These are phyloP conservation scores for Theobroma grandiflorum DNA, from an alignment of 441 rosid species.

Conservation along the genomic window DNA sequence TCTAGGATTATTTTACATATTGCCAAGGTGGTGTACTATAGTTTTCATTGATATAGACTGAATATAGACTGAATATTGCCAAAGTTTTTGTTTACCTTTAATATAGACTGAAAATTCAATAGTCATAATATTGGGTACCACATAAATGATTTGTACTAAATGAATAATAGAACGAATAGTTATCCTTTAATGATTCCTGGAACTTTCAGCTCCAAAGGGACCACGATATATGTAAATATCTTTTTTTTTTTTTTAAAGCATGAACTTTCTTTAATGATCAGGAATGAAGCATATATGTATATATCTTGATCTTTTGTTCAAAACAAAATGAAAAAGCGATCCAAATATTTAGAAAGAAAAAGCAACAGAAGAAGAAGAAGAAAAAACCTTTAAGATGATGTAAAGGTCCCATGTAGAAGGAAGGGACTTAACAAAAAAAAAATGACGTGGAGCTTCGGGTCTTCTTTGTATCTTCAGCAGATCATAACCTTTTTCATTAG, in stretches of 20 bases:
- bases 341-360: neutral
- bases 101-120: neutral
- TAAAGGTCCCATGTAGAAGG: conserved; percentile 19
- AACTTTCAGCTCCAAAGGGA: conserved; percentile 45
- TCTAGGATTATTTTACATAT: conserved; percentile 4
- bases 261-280: too few species aligned
- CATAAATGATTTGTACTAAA: conserved; percentile 23
- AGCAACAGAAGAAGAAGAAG: conserved; percentile 2
- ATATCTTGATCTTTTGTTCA: conserved; percentile 15
- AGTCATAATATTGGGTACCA: conserved; percentile 16
- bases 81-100: neutral
- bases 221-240: conserved; percentile 24
- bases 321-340: conserved; percentile 9
- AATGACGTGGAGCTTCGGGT: conserved; percentile 32
- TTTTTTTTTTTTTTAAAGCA: neutral
- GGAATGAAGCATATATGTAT: neutral
- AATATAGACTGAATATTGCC: too few species aligned
- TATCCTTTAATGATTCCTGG: conserved; percentile 9
- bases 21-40: neutral
- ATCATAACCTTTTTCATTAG: conserved; percentile 16
- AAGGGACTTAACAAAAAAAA: too few species aligned
- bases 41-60: neutral
- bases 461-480: conserved; percentile 16
- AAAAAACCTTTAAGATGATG: conserved; percentile 1
- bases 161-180: conserved; percentile 28